A percentile compares a stretch with the other conserved stretches of the same genome.
These are phyloP conservation scores for Malus hybrid DNA, from an alignment of 331 rosid species.

Conservation along the genomic window DNA sequence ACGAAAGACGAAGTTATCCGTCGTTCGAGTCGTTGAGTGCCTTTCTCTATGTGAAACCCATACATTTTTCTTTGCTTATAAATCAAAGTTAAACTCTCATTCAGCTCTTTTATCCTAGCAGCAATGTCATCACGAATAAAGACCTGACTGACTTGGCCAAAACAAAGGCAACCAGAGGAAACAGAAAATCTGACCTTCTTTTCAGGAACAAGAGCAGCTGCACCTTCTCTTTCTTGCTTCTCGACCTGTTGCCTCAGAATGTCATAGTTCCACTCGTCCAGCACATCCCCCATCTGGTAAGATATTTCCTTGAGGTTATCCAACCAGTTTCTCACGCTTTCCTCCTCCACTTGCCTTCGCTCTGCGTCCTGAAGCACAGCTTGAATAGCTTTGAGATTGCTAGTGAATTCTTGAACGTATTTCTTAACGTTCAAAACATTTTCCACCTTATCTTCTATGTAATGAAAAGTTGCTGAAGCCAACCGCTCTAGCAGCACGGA, in stretches of 20 bases:
- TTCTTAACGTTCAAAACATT: background rate
- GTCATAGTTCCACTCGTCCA: conserved; percentile 2
- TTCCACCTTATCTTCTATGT: background rate
- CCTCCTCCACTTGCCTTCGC: background rate
- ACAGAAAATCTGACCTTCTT: background rate
- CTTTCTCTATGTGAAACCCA: background rate
- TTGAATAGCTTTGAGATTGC: background rate
- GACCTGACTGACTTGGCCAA: background rate
- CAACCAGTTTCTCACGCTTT: background rate
- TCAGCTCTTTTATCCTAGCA: background rate
- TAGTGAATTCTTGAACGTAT: background rate
- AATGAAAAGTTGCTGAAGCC: background rate
- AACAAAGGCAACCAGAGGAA: background rate
- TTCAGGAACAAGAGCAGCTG: background rate
- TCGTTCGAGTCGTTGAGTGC: background rate
- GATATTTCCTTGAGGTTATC: background rate
- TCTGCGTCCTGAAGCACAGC: background rate
- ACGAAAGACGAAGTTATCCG: background rate
- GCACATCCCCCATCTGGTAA: background rate
- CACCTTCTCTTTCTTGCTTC: background rate
- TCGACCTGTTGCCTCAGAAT: background rate
- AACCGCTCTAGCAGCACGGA: background rate
- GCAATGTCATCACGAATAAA: background rate
- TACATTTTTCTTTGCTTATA: too few relatives aligned
- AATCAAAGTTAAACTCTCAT: background rate